A percentile compares a stretch with the other conserved stretches of the same genome.
phyloP scores from a whole-genome alignment of 768 basidiomycete species.

The Rhizopogon roseolus region DNA sequence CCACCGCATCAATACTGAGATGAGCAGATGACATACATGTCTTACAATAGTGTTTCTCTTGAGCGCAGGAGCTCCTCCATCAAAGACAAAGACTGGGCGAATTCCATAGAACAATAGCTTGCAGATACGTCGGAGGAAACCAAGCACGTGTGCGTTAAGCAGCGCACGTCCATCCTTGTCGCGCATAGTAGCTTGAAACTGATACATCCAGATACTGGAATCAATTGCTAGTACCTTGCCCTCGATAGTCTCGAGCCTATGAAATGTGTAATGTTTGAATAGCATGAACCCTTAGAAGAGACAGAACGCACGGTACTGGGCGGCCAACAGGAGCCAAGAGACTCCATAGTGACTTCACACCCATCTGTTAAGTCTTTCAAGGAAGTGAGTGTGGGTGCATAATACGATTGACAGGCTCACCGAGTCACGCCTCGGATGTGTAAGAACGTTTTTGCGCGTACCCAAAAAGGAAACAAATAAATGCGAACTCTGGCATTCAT shows the following conservation, averaged over 20 bases:
- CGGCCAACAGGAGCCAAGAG: constrained; percentile 90
- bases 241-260: constrained; percentile 88
- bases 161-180: constrained; percentile 91
- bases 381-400: neutral
- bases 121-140: constrained; percentile 84
- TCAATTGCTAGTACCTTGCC: constrained; percentile 97
- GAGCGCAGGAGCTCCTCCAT: constrained; percentile 89
- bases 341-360: constrained; percentile 95
- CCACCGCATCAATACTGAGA: constrained; percentile 2
- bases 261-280: constrained; percentile 4
- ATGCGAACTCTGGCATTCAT: no score
- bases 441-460: neutral
- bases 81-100: constrained; percentile 98
- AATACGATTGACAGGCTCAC: neutral
- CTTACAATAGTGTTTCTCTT: constrained; percentile 87
- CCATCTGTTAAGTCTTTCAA: constrained; percentile 46
- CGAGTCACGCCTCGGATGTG: no score
- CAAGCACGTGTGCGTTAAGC: constrained; percentile 90
- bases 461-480: no score
- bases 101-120: constrained; percentile 97
- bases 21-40: neutral
- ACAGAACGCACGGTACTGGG: constrained; percentile 72
- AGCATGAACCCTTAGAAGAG: neutral
- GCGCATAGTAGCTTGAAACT: constrained; percentile 99
- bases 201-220: constrained; percentile 99